These are phyloP conservation scores for Hymenoscyphus infarciens DNA, from an alignment of 2,329 filamentous ascomycete species.

Conservation along the genomic window DNA sequence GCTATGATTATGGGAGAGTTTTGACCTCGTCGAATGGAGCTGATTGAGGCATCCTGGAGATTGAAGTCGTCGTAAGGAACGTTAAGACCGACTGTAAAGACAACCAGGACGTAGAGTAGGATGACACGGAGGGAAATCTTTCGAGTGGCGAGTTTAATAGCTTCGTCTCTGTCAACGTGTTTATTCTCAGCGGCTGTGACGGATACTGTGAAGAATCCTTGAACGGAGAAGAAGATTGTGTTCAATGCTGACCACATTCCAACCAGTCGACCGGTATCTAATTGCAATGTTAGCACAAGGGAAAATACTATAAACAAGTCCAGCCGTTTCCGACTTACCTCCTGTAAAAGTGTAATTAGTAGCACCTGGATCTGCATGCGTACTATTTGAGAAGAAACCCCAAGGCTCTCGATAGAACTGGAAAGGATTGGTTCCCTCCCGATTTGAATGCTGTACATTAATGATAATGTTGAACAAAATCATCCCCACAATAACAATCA, in stretches of 20 bases:
- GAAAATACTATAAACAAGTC: neutral
- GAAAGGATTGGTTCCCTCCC: conserved; percentile 26
- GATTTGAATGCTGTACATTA: conserved; percentile 32
- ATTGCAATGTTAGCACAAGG: neutral
- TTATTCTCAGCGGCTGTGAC: conserved; percentile 44
- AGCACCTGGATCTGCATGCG: conserved; percentile 25
- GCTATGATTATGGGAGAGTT: neutral
- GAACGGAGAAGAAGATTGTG: conserved; percentile 41
- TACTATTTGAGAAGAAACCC: conserved; percentile 32
- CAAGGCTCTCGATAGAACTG: conserved; percentile 38
- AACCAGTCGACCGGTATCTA: conserved; percentile 20
- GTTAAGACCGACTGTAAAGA: conserved; percentile 41
- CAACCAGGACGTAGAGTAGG: conserved; percentile 41
- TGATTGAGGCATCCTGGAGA: conserved; percentile 12
- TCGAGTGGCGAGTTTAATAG: conserved; percentile 43
- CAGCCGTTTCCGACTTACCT: neutral
- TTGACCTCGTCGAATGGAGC: conserved; percentile 24
- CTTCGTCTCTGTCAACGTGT: conserved; percentile 36
- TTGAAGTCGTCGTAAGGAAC: conserved; percentile 40
- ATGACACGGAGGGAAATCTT: conserved; percentile 43
- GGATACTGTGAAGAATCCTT: conserved; percentile 42
- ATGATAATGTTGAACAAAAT: conserved; percentile 47
- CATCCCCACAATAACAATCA: conserved; percentile 55
- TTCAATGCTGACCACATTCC: conserved; percentile 41
- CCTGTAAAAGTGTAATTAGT: conserved; percentile 21